Evolutionary conservation across 2,329 filamentous ascomycete genomes (phyloP), one percentile per base, ranked within the genome.

Genomic region (Daldinia sp.): DNA sequence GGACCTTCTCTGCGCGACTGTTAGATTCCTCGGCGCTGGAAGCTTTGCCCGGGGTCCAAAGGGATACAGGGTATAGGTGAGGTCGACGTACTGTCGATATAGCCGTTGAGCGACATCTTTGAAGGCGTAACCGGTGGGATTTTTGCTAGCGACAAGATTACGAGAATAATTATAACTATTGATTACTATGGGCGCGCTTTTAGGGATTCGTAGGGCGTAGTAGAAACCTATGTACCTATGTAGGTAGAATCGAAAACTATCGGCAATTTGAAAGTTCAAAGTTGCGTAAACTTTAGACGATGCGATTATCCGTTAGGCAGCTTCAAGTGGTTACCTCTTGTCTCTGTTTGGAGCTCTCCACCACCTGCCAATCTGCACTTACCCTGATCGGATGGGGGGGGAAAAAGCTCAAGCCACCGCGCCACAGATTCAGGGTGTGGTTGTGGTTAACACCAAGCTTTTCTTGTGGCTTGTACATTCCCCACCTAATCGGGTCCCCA

Each of bases 1-100:
- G 85, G 71, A 98, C 92, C 78, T 93, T 96, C 80, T 97, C 95
- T 97, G 74, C 41, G 63, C 30, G 60, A 68, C 66, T 76, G 73
- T 78, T 70, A 78, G 75, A 68, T 43, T 7, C 41, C 19, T 54
- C 10, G 32, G 32, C 54, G 58, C 50, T 63, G 59, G 67, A 67
- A 71, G 61, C 60, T 62, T 61, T 49, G 50, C 13, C 47, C 48
- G 21, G 47, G 57, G 51, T 32, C 35, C 27, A 49, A 35, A 48
- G 9, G 4, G 32, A 3, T 9, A 25, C 27, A 49, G 39, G 49
- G 48, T 32, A 25, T 45, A 19, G 11, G 41, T 1, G 13, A 35
- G 17, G 43, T 37, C 17, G 35, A 70, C 74, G 68, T 66, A 76
- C 74, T 75, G 56, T 75, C 71, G 39, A 75, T 70, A 60, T 75